Conservation (phyloP, 108 stramenopile species). For the Poteriospumella lacustris region DNA sequence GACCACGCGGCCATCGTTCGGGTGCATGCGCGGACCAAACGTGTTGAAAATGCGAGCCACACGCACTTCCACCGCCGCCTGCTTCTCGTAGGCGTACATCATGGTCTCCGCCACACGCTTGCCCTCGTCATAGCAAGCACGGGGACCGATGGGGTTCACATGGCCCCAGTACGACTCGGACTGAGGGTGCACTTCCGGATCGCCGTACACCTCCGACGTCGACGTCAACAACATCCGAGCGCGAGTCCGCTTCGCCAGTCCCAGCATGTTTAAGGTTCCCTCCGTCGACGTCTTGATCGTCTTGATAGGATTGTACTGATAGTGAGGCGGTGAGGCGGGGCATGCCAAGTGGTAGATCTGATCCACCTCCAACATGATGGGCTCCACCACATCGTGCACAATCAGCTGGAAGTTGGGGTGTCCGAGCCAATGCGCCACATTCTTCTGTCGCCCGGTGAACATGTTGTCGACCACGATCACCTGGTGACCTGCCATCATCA, state of each 20-base stretch:
- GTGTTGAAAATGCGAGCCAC: conserved; percentile 99
- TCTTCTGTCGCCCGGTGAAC: conserved; percentile 93
- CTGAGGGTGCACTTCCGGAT: conserved; percentile 86
- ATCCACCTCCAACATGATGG: conserved; percentile 93
- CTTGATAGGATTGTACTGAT: conserved; percentile 99
- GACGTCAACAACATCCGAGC: conserved; percentile 89
- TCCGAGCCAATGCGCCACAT: conserved; percentile 92
- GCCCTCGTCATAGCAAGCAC: conserved; percentile 99
- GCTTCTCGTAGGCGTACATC: conserved; percentile 91
- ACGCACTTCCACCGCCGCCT: conserved; percentile 84
- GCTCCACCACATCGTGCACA: conserved; percentile 91
- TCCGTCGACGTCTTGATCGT: conserved; percentile 92
- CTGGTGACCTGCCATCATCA: conserved; percentile 96
- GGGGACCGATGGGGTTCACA: conserved; percentile 93
- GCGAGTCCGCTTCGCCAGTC: conserved; percentile 90
- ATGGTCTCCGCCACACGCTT: conserved; percentile 99
- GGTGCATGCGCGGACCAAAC: conserved; percentile 97
- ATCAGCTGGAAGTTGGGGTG: conserved; percentile 86
- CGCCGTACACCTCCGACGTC: conserved; percentile 87
- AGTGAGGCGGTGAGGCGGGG: conserved; percentile 97
- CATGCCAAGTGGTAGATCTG: conserved; percentile 99
- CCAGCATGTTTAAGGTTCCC: conserved; percentile 93
- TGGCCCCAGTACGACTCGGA: conserved; percentile 93
- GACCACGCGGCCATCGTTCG: conserved; percentile 97
- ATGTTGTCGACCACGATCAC: conserved; percentile 96